phyloP scores from a whole-genome alignment of 192 early-diverging fungal species.

The Phycomyces blakesleeanus region DNA sequence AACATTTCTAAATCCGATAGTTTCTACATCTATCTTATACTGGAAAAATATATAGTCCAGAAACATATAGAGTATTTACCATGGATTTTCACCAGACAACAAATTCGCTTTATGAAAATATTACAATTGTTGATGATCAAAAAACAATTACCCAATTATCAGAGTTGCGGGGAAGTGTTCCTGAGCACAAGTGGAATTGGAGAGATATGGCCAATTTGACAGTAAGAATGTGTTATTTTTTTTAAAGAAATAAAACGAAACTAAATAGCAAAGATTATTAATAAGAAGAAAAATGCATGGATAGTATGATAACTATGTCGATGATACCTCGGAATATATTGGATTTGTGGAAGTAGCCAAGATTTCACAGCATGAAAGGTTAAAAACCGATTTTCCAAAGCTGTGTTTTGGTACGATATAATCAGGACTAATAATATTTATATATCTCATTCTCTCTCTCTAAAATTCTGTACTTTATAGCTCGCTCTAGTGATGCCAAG shows the following conservation, averaged over 20 bases:
- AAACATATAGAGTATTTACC: conserved; percentile 17
- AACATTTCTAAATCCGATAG: neutral
- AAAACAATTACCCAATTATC: neutral
- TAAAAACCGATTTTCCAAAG: conserved; percentile 10
- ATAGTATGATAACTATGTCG: conserved; percentile 6
- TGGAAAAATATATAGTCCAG: neutral
- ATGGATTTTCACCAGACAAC: conserved; percentile 10
- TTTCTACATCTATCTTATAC: neutral
- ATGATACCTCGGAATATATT: conserved; percentile 17
- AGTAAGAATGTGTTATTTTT: neutral
- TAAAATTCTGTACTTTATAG: too few species aligned
- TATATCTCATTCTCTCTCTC: conserved; percentile 1
- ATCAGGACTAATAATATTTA: neutral
- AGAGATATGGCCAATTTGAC: conserved; percentile 1
- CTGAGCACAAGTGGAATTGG: neutral
- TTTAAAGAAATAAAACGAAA: neutral
- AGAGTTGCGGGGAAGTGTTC: neutral
- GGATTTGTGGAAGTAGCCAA: conserved; percentile 19
- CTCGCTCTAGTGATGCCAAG: conserved; percentile 13
- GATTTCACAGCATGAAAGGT: conserved; percentile 12
- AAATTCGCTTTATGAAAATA: neutral
- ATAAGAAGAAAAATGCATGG: neutral
- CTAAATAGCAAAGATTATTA: neutral
- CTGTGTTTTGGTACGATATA: neutral
- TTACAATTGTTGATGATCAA: conserved; percentile 12